Conservation (phyloP, 2,329 filamentous ascomycete genomes). For the Tolypocladium paradoxum region DNA sequence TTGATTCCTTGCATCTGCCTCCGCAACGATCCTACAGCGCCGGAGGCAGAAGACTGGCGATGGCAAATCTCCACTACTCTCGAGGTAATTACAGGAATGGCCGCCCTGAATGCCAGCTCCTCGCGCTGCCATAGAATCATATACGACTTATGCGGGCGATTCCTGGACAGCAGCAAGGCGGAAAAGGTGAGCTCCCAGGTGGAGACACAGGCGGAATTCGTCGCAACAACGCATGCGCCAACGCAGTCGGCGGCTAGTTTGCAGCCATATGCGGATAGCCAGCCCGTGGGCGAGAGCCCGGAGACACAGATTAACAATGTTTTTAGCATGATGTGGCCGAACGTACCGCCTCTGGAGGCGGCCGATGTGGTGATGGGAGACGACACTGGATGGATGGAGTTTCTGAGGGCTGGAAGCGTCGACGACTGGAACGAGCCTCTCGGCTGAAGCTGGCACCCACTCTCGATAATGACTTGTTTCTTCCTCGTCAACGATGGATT, state of each 20-base stretch:
- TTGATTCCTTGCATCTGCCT: slow-evolving; percentile 37
- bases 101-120: slow-evolving; percentile 27
- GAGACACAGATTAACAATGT: slow-evolving; percentile 32
- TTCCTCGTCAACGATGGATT: too few species aligned
- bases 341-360: slow-evolving; percentile 23
- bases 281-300: slow-evolving; percentile 24
- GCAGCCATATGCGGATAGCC: slow-evolving; percentile 2
- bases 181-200: slow-evolving; percentile 1
- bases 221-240: not conserved
- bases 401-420: slow-evolving; percentile 12
- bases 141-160: slow-evolving; percentile 27
- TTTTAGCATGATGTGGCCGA: slow-evolving; percentile 36
- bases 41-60: slow-evolving; percentile 26
- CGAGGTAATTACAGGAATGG: slow-evolving; percentile 24
- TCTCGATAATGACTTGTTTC: not conserved
- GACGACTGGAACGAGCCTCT: slow-evolving; percentile 4
- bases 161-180: slow-evolving; percentile 12
- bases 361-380: slow-evolving; percentile 26
- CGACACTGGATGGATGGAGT: slow-evolving; percentile 25
- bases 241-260: not conserved
- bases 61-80: slow-evolving; percentile 27
- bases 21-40: slow-evolving; percentile 27
- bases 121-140: slow-evolving; percentile 31
- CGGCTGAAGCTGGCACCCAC: not conserved
- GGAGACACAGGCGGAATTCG: not conserved